Conservation (phyloP, 2,329 filamentous ascomycete species). For the Lecanicillium sp. region DNA sequence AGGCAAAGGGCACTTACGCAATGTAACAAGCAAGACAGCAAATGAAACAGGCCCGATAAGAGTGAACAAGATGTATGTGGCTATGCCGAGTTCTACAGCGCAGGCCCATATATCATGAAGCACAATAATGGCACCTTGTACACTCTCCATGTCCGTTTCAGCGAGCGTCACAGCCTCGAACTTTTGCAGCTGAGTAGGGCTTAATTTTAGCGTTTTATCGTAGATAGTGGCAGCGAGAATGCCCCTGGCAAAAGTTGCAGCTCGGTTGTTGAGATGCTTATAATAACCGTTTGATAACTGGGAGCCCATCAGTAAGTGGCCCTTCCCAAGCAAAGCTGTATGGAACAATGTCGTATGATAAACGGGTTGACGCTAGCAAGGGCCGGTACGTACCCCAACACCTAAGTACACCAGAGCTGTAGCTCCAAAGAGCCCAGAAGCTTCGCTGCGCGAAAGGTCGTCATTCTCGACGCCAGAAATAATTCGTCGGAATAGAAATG, state of each 20-base stretch:
- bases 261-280: constrained; percentile 4
- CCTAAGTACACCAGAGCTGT: constrained; percentile 6
- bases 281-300: constrained; percentile 4
- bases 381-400: constrained; percentile 2
- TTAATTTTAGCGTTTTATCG: constrained; percentile 7
- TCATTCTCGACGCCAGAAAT: constrained; percentile 3
- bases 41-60: constrained; percentile 6
- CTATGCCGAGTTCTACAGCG: constrained; percentile 2
- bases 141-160: constrained; percentile 6
- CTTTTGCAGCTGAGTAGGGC: constrained; percentile 4
- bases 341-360: no score
- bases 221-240: constrained; percentile 5
- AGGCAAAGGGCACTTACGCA: no score
- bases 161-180: constrained; percentile 7
- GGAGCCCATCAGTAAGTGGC: no score
- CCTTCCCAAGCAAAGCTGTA: no score
- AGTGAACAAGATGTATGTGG: constrained; percentile 6
- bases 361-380: no score
- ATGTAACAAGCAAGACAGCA: no score
- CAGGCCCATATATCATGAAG: constrained; percentile 9
- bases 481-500: constrained; percentile 3
- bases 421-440: constrained; percentile 6
- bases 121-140: constrained; percentile 2
- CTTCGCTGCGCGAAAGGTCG: neutral
- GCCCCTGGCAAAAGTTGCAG: constrained; percentile 7